Conservation (phyloP, 2,329 filamentous ascomycete species). For the Penicillium polonicum region DNA sequence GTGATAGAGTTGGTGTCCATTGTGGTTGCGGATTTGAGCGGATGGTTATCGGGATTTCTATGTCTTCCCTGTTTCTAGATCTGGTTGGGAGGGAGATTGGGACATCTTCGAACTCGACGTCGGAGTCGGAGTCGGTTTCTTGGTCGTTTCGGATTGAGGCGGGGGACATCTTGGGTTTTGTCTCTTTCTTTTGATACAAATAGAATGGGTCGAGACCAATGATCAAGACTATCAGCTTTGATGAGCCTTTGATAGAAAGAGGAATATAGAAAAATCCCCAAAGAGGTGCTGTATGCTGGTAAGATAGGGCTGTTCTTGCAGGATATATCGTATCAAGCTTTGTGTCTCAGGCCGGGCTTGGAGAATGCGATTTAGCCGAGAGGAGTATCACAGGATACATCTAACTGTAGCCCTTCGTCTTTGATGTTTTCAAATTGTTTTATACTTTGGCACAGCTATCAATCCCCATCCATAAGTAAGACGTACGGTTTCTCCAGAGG, state of each 20-base stretch:
- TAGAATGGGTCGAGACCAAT: not conserved
- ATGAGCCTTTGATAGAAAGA: not conserved
- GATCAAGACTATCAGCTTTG: too few relatives aligned
- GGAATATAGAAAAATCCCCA: rapidly evolving
- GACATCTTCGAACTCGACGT: slow-evolving; percentile 26
- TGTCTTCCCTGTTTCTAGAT: not conserved
- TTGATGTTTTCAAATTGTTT: not conserved
- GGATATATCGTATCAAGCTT: slow-evolving; percentile 5
- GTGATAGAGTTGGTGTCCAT: slow-evolving; percentile 33
- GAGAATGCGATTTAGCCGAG: not conserved
- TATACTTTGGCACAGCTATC: not conserved
- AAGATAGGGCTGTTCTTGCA: not conserved
- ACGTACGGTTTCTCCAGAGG: slow-evolving; percentile 1
- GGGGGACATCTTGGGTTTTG: not conserved
- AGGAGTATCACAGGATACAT: not conserved
- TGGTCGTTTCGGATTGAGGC: not conserved
- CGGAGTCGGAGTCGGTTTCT: slow-evolving; percentile 19
- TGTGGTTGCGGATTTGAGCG: not conserved
- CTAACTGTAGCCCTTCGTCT: not conserved
- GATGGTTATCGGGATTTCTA: not conserved
- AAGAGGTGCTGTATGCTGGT: not conserved
- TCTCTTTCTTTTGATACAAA: not conserved
- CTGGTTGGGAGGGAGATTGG: slow-evolving; percentile 3
- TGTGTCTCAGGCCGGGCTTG: not conserved
- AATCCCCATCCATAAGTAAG: not conserved